These are phyloP conservation scores for Aeschynomene evenia DNA, from an alignment of 306 rosid species.

Conservation along the genomic window DNA sequence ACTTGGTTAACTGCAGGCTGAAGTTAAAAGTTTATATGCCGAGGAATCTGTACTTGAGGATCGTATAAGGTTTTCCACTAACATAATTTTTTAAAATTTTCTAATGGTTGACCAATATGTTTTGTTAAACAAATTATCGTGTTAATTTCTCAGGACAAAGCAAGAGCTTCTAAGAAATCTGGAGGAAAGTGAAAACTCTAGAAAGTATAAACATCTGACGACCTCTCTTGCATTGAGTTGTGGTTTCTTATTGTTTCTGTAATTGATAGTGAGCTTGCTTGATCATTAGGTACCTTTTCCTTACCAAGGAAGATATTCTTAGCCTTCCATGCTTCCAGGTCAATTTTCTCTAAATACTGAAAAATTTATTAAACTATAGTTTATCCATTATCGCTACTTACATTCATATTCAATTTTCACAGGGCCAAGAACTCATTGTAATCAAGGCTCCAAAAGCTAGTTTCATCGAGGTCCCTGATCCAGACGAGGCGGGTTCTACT, in stretches of 20 bases:
- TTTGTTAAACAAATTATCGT: constrained; percentile 20
- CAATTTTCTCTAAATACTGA: constrained; percentile 18
- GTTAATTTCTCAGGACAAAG: constrained; percentile 52
- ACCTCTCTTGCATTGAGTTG: neutral
- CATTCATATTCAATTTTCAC: constrained; percentile 30
- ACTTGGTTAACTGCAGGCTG: constrained; percentile 60
- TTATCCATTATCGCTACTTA: constrained; percentile 34
- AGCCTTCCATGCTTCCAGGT: constrained; percentile 78
- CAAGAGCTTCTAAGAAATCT: constrained; percentile 60
- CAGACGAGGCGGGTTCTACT: constrained; percentile 64
- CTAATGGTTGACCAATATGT: constrained; percentile 20
- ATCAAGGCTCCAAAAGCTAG: constrained; percentile 80
- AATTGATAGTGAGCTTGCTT: constrained; percentile 29
- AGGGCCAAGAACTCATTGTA: constrained; percentile 73
- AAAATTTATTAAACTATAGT: neutral
- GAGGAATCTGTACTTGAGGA: constrained; percentile 66
- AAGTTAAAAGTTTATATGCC: constrained; percentile 54
- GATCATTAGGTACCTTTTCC: constrained; percentile 55
- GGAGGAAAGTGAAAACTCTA: constrained; percentile 46
- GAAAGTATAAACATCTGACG: constrained; percentile 46
- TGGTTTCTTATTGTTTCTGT: constrained; percentile 25
- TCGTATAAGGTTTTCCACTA: constrained; percentile 55
- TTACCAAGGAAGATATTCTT: constrained; percentile 64
- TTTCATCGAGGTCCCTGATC: constrained; percentile 78
- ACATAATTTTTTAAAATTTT: constrained; percentile 7